These are phyloP conservation scores for Colletotrichum sp. DNA, from an alignment of 2,329 filamentous ascomycete genomes.

Conservation along the genomic window DNA sequence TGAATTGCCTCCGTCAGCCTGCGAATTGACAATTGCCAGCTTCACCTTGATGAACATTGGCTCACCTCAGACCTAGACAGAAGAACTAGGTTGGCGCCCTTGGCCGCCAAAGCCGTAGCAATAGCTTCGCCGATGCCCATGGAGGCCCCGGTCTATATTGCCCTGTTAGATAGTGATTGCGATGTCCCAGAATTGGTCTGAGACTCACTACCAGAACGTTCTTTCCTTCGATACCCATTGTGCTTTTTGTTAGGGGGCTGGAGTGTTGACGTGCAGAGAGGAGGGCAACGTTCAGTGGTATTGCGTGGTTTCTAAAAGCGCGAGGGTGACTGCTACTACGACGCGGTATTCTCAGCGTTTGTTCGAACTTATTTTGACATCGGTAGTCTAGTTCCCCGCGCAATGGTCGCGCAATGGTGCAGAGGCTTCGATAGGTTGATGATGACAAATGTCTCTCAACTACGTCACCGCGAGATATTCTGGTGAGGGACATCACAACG, in stretches of 20 bases:
- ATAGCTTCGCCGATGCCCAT: constrained; percentile 54
- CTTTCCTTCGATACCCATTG: not conserved
- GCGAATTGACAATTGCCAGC: not conserved
- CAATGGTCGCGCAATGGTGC: too few relatives aligned
- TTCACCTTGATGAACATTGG: not conserved
- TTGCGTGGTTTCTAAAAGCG: not conserved
- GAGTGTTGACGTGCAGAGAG: not conserved
- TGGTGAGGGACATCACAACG: not conserved
- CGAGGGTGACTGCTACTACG: not conserved
- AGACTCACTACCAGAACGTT: not conserved
- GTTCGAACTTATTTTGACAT: not conserved
- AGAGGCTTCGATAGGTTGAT: not conserved
- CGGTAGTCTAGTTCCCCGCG: not conserved
- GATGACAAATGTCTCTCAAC: not conserved
- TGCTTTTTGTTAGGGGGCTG: not conserved
- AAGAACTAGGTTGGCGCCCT: constrained; percentile 46
- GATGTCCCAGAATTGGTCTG: not conserved
- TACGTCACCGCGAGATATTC: not conserved
- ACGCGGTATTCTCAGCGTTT: not conserved
- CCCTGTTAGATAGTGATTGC: not conserved
- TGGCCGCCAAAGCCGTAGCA: constrained; percentile 38
- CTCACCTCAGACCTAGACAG: constrained; percentile 39
- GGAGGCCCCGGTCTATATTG: constrained; percentile 38
- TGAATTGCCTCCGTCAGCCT: not conserved
- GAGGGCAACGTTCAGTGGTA: not conserved